These are phyloP conservation scores for Echinosphaeria canescens DNA, from an alignment of 2,329 filamentous ascomycete species.

Conservation along the genomic window DNA sequence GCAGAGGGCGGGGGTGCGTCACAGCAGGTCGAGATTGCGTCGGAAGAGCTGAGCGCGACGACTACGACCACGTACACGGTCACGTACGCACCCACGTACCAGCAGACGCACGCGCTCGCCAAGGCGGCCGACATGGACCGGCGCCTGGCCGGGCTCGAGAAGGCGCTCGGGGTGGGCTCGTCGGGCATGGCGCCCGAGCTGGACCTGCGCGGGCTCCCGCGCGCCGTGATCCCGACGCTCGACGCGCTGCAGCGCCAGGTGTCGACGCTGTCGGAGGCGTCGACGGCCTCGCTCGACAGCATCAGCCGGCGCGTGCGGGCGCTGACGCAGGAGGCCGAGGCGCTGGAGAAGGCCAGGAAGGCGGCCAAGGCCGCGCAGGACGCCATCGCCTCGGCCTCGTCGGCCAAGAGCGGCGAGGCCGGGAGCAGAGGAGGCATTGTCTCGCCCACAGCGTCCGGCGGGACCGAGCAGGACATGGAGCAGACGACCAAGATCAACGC, in stretches of 20 bases:
- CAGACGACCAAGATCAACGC: conserved; percentile 77
- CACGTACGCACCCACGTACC: conserved; percentile 40
- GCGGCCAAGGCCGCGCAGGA: conserved; percentile 40
- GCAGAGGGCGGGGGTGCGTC: conserved; percentile 9
- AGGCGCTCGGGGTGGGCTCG: conserved; percentile 56
- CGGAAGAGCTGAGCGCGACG: background rate
- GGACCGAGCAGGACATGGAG: conserved; percentile 30
- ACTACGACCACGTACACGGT: conserved; percentile 33
- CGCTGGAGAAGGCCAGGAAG: conserved; percentile 41
- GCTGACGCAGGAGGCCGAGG: conserved; percentile 52
- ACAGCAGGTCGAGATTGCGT: background rate
- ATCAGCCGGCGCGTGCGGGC: conserved; percentile 48
- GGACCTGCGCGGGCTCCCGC: conserved; percentile 29
- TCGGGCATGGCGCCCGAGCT: conserved; percentile 42
- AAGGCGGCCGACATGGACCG: conserved; percentile 78
- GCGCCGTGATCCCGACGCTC: conserved; percentile 64
- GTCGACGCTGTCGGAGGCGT: conserved; percentile 49
- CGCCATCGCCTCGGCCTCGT: conserved; percentile 22
- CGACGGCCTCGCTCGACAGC: conserved; percentile 49
- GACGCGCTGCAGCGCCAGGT: conserved; percentile 67
- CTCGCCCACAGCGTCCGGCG: conserved; percentile 16
- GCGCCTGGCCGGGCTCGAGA: conserved; percentile 59
- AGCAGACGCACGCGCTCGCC: conserved; percentile 48
- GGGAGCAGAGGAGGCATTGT: no score
- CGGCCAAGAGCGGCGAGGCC: conserved; percentile 12